Evolutionary conservation across 768 basidiomycete genomes (phyloP), one percentile per base, ranked within the genome.

Genomic region (Tulasnella sp.): DNA sequence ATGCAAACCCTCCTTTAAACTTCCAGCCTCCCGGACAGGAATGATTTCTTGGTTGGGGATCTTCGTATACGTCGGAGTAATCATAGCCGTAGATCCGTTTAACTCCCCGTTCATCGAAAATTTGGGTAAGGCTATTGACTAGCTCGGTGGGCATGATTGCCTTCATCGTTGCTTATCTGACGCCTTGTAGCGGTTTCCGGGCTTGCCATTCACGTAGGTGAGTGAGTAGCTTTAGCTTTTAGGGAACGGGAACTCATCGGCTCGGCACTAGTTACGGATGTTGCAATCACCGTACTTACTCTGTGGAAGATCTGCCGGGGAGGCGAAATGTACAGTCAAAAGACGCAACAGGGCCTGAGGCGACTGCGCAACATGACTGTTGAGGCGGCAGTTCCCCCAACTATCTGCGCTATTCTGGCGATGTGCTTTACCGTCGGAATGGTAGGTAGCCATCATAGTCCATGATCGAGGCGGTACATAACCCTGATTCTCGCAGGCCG

Each of bases 361-460:
- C 24, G 34, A 34, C 75, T 76, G 18, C 44, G 39, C 38, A 48
- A 40, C 46, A 39, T 76, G 2, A 52, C n/a, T 12, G 21, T 40
- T 4, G 75, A 76, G 46, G 44, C 75, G 19, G 75, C 75, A 6
- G 46, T 76, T 56, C 75, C 75, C 36, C 75, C 75, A 42, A 48
- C 52, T 31, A 52, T 58, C n/a, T 76, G 44, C 34, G 75, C 16
- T 1, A 34, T 46, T 18, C 46, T 76, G 48, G 58, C 56, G 7
- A 16, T 76, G 36, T 21, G 44, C 27, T 46, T 76, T 16, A 58
- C 31, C 75, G 10, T 76, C 6, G 52, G 39, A n/a, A 52, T 76
- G 19, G 75, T 76, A 9, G 27, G 75, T 76, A 34, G 34, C 2
- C 16, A 27, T 5, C 24, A 9, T 76, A 74, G n/a, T 31, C 16